A percentile compares a stretch with the other conserved stretches of the same genome.
phyloP scores from a whole-genome alignment of 768 basidiomycete genomes.

The Lentinula boryana region DNA sequence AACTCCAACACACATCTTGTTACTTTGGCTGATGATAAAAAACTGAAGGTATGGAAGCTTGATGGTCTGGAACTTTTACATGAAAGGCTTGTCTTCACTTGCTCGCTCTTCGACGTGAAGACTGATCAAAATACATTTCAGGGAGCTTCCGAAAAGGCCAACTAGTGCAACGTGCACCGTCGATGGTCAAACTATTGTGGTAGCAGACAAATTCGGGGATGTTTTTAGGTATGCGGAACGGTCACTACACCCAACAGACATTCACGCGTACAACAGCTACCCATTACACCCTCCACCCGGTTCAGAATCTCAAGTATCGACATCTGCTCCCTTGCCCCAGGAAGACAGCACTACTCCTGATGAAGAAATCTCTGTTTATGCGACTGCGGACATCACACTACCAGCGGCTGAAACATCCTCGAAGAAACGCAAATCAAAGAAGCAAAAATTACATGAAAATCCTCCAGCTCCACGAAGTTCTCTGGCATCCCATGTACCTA shows the following conservation, averaged over 20 bases:
- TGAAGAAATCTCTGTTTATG: not conserved
- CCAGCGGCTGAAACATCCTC: constrained; percentile 7
- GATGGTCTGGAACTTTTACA: constrained; percentile 47
- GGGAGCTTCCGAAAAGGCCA: constrained; percentile 81
- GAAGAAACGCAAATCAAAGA: constrained; percentile 21
- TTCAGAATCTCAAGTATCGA: not conserved
- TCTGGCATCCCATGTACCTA: constrained; percentile 60
- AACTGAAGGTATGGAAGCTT: constrained; percentile 68
- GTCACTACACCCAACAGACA: not conserved
- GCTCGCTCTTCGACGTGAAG: not conserved
- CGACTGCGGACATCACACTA: not conserved
- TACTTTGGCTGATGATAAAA: constrained; percentile 76
- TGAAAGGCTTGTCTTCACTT: constrained; percentile 40
- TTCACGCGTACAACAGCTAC: constrained; percentile 39
- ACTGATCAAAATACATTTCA: constrained; percentile 20
- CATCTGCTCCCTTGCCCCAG: not conserved
- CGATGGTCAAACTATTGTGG: constrained; percentile 61
- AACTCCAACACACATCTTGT: constrained; percentile 40
- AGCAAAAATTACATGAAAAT: constrained; percentile 5
- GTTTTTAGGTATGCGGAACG: constrained; percentile 58
- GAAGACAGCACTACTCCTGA: not conserved
- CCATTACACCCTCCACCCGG: constrained; percentile 33
- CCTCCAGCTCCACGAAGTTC: constrained; percentile 16
- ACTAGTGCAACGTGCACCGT: constrained; percentile 62
- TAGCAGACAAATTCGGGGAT: constrained; percentile 95